Percentiles rank a stretch among this genome's conserved stretches.
Conservation (phyloP, 768 basidiomycete species). For the Saitozyma podzolica region DNA sequence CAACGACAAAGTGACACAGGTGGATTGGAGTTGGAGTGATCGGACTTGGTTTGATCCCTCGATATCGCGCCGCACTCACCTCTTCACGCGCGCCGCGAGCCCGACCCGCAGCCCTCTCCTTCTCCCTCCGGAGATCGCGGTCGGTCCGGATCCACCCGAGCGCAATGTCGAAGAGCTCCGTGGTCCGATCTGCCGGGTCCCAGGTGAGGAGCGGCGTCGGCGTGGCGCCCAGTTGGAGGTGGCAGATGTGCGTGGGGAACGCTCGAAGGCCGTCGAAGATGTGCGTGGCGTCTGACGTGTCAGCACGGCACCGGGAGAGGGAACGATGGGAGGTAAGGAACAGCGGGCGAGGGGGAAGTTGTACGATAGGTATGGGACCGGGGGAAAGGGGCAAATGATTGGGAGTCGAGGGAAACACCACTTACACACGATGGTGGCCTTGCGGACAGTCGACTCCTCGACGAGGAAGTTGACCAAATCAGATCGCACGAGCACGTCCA, state of each 20-base stretch:
- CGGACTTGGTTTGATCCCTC: too few relatives aligned
- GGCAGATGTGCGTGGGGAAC: conserved; percentile 92
- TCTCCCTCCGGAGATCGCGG: conserved; percentile 56
- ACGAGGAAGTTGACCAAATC: conserved; percentile 86
- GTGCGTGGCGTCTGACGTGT: conserved; percentile 79
- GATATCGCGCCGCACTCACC: conserved; percentile 27
- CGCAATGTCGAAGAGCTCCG: conserved; percentile 68
- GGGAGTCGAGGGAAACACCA: conserved; percentile 37
- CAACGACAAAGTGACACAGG: too few relatives aligned
- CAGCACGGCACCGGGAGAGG: conserved; percentile 1
- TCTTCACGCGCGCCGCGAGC: conserved; percentile 53
- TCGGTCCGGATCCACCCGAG: conserved; percentile 87
- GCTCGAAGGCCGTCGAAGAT: conserved; percentile 87
- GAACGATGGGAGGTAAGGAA: not conserved
- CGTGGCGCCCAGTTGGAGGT: conserved; percentile 81
- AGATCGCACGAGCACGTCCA: conserved; percentile 91
- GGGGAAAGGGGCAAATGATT: not conserved
- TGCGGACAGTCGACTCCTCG: conserved; percentile 72
- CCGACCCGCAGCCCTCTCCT: conserved; percentile 61
- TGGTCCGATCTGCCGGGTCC: conserved; percentile 45
- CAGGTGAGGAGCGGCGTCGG: conserved; percentile 65
- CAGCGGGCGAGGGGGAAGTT: not conserved
- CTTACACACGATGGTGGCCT: conserved; percentile 81
- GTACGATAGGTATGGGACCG: not conserved
- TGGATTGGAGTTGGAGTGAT: too few relatives aligned